Base-by-base conservation (phyloP, 2,329 filamentous ascomycete genomes). In the Paraphoma chrysanthemicola region DNA sequence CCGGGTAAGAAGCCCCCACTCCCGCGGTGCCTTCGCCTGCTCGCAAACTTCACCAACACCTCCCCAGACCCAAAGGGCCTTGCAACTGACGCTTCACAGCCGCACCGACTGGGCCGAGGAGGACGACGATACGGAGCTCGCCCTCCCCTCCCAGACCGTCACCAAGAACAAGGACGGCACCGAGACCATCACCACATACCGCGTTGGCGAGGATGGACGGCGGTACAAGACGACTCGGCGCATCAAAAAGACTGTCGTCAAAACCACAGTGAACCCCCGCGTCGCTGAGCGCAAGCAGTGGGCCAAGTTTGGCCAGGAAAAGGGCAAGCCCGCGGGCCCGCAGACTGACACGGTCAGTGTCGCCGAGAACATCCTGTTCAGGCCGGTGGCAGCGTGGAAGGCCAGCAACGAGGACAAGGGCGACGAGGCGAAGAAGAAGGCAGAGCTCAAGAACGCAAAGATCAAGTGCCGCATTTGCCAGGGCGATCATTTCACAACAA, bases 381-480 rank as follows among this genome's bases (percentile, higher is more conserved):
- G 91, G 64, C 95, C 94, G 39, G 90, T 88, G 77, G 86, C 91
- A 70, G 97, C 96, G 85, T 99, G 93, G 93, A 94, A 93, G 83
- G 88, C 91, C 74, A 91, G 91, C 67, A 89, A 88, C 71, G 90
- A 91, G 79, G 88, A 90, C 71, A 87, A 90, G 80, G 85, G 84
- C 71, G 91, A 91, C 82, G 87, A 89, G 76, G 90, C 91, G 82
- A 81, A 83, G 75, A 84, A 88, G 79, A 85, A 87, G 77, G 83
- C 86, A 61, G 82, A 85, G 72, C 85, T 98, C 74, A 96, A 95
- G 87, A 93, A 97, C 83, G 97, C 97, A 88, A 96, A 97, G 84
- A 96, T 99, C 85, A 98, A 98, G 87, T 99, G 95, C 82, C 91
- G 95, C 86, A 98, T 99, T 78, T 99, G 95, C 83, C 91, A 89